phyloP scores from a whole-genome alignment of 163 green algal genomes.

The Prototheca wickerhamii region DNA sequence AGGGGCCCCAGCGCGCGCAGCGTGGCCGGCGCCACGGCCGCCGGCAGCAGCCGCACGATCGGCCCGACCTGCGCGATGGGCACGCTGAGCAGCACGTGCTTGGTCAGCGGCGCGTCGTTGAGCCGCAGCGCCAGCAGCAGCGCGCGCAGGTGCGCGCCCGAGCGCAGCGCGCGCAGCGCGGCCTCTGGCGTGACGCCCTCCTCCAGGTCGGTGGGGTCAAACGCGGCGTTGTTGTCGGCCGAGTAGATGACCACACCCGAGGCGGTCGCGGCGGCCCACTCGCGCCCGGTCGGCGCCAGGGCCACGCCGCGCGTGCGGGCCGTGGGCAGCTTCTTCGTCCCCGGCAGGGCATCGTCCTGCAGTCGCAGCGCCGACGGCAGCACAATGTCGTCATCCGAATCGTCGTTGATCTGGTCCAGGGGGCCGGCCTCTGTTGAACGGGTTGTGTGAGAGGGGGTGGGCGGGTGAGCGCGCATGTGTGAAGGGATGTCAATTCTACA shows the following conservation, averaged over 20 bases:
- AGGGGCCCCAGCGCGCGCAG: slow-evolving; percentile 44
- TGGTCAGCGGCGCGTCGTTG: slow-evolving; percentile 48
- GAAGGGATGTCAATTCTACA: too few relatives aligned
- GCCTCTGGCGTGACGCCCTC: slow-evolving; percentile 69
- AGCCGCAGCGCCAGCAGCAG: slow-evolving; percentile 76
- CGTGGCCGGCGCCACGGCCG: slow-evolving; percentile 30
- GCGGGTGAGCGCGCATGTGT: not conserved
- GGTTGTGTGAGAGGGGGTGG: not conserved
- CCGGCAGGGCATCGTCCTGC: not conserved
- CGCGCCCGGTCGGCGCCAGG: slow-evolving; percentile 74
- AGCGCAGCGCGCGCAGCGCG: slow-evolving; percentile 39
- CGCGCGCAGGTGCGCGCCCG: slow-evolving; percentile 46
- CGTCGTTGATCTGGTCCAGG: slow-evolving; percentile 67
- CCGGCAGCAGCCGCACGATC: slow-evolving; percentile 28
- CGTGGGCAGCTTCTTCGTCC: not conserved
- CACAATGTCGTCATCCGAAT: slow-evolving; percentile 45
- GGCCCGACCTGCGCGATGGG: slow-evolving; percentile 21
- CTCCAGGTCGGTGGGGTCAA: slow-evolving; percentile 88
- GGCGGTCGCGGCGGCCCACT: slow-evolving; percentile 83
- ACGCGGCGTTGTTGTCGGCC: slow-evolving; percentile 58
- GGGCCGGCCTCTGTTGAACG: slow-evolving; percentile 62
- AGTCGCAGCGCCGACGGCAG: slow-evolving; percentile 17
- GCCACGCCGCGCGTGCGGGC: slow-evolving; percentile 8
- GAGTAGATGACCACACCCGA: slow-evolving; percentile 50
- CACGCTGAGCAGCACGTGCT: slow-evolving; percentile 28